Evolutionary conservation across 1,139 yeast species (phyloP).

Genomic region (Saccharomyces hybrid): DNA sequence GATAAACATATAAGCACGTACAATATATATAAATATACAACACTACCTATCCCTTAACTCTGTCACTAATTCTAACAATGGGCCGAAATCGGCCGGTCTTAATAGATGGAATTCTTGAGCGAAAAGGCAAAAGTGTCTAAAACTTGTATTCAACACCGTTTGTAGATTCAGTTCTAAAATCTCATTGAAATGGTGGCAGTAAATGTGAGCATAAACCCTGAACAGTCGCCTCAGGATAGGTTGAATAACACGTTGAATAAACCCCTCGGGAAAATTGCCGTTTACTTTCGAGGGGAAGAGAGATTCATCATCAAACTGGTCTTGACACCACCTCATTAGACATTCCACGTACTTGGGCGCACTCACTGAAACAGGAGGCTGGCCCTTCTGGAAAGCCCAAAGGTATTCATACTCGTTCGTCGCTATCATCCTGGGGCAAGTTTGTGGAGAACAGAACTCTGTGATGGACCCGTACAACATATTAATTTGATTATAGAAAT

Average conservation of each 20-base stretch:
- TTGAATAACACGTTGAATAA: conserved; percentile 61
- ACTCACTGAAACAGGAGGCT: conserved; percentile 68
- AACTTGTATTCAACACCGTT: conserved; percentile 85
- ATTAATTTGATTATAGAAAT: conserved; percentile 89
- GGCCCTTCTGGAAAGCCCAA: conserved; percentile 52
- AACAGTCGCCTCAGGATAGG: conserved; percentile 85
- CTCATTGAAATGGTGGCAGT: conserved; percentile 96
- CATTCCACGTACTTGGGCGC: conserved; percentile 94
- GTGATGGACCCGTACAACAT: conserved; percentile 96
- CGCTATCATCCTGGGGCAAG: conserved; percentile 96
- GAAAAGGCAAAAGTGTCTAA: conserved; percentile 88
- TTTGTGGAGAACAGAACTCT: conserved; percentile 85
- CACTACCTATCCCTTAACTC: conserved; percentile 37
- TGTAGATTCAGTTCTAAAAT: conserved; percentile 86
- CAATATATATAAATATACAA: background rate
- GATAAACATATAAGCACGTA: background rate
- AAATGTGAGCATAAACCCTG: conserved; percentile 95
- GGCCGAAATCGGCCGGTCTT: conserved; percentile 80
- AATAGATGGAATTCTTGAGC: conserved; percentile 76
- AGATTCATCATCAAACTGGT: conserved; percentile 78
- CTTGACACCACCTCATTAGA: conserved; percentile 91
- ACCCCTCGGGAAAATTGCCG: conserved; percentile 50
- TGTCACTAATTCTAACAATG: conserved; percentile 76
- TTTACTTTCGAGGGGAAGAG: conserved; percentile 59
- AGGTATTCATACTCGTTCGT: conserved; percentile 93